phyloP scores from a whole-genome alignment of 169 alveolate genomes.

The Sarcocystis neurona region DNA sequence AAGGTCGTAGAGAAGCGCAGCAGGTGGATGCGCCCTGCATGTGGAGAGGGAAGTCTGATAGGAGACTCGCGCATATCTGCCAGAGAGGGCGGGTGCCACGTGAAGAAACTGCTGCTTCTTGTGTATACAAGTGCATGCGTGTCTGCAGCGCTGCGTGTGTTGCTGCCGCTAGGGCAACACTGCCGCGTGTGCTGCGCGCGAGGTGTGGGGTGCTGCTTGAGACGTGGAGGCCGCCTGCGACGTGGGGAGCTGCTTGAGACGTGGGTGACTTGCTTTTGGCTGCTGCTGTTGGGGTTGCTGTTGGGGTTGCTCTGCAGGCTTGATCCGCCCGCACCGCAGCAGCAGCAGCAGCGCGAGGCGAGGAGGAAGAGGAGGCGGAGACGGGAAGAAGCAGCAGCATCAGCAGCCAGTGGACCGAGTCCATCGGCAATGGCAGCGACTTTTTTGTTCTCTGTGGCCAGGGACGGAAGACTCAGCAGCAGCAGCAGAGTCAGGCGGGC shows the following conservation, averaged over 20 bases:
- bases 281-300: not conserved
- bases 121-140: not conserved
- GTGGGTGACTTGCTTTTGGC: not conserved
- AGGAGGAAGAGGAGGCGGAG: not conserved
- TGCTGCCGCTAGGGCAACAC: not conserved
- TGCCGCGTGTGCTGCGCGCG: not conserved
- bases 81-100: too few species aligned
- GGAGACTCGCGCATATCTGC: too few species aligned
- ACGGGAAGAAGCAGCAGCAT: not conserved
- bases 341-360: slow-evolving; percentile 1
- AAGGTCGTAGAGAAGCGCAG: too few species aligned
- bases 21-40: too few species aligned
- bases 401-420: not conserved
- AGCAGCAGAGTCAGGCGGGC: too few species aligned
- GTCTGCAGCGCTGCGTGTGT: not conserved
- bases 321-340: slow-evolving; percentile 19
- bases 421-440: slow-evolving; percentile 21
- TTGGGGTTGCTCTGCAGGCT: not conserved
- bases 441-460: slow-evolving; percentile 24
- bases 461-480: too few species aligned
- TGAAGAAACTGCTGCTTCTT: not conserved
- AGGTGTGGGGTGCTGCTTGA: not conserved
- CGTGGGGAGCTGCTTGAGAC: not conserved
- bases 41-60: too few species aligned
- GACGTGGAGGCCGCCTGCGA: not conserved